Base-by-base conservation (phyloP, 202 grass and related monocot genomes). In the Saccharum hybrid region DNA sequence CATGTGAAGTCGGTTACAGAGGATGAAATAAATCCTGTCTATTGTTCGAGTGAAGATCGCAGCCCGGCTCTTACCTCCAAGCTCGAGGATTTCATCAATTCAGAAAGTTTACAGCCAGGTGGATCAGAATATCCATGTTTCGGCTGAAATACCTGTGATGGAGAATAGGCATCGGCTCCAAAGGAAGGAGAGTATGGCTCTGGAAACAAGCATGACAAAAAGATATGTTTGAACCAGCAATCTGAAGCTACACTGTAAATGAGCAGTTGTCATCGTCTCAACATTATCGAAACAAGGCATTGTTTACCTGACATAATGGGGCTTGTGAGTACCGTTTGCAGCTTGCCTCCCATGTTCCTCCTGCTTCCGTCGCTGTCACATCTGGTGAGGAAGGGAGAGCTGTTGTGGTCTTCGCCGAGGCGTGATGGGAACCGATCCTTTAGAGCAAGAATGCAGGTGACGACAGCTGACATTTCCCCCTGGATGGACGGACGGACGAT, bases 11-110 rank as follows among this genome's bases (percentile, higher is more conserved):
- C 39, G 16, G 54, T 36, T 9, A 0, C 0, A 2, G 23, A 66
- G 10, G 34, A 71, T 19, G 69, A 66, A 2, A 74, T 11, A 75
- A 77, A 39, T 21, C 34, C 16, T 13, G 9, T 61, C 28, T 3
- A 10, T 56, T n/a, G 37, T 51, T 15, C 11, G 3, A 40, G 23
- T 41, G 60, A 67, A 65, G 60, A 45, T 73, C 54, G 8, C 13
- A 60, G 37, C 30, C 48, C 33, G 19, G 49, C 8, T 68, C 83
- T 88, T 92, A 98, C 96, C 67, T 98, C 96, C 71, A 96, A 82
- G 88, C 87, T 94, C 39, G 89, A 90, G 26, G 91, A 91, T 93
- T 93, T 92, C 86, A 89, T 77, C 67, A 96, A 84, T 74, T 94
- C 93, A 41, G 85, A 90, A 88, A 87, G 75, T 80, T 91, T 95